These are phyloP conservation scores for Trichophyton mentagrophytes DNA, from an alignment of 2,329 filamentous ascomycete species.

Conservation along the genomic window DNA sequence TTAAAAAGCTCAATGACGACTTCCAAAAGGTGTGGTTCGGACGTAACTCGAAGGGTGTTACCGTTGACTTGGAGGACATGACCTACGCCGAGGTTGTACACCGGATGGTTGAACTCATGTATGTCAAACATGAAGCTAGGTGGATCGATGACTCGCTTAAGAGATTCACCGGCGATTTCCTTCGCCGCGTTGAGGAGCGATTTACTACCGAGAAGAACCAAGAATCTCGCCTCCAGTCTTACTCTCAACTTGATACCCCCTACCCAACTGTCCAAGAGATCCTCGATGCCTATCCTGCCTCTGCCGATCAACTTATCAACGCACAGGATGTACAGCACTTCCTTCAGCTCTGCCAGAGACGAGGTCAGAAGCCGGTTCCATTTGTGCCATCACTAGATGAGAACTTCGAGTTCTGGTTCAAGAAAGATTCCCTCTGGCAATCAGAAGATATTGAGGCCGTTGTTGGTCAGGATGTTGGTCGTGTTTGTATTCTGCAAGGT, in stretches of 20 bases:
- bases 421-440: conserved; percentile 99
- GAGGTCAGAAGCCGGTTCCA: conserved; percentile 87
- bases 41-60: conserved; percentile 63
- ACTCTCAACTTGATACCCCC: conserved; percentile 73
- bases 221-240: conserved; percentile 76
- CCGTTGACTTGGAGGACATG: conserved; percentile 88
- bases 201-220: conserved; percentile 64
- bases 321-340: conserved; percentile 98
- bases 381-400: conserved; percentile 94
- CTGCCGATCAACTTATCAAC: conserved; percentile 84
- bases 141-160: conserved; percentile 84
- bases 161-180: conserved; percentile 82
- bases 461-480: conserved; percentile 86
- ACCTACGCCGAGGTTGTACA: conserved; percentile 80
- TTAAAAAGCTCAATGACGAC: conserved; percentile 89
- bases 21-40: conserved; percentile 98
- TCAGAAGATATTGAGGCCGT: conserved; percentile 95
- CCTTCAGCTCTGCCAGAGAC: conserved; percentile 78
- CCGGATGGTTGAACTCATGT: conserved; percentile 80
- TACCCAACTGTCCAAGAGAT: conserved; percentile 67
- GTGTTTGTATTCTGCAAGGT: conserved; percentile 92
- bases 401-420: conserved; percentile 99
- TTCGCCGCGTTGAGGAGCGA: conserved; percentile 90
- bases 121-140: conserved; percentile 75
- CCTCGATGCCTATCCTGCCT: conserved; percentile 70